phyloP scores from a whole-genome alignment of 2,329 filamentous ascomycete genomes.

The Penicillium occitanis region DNA sequence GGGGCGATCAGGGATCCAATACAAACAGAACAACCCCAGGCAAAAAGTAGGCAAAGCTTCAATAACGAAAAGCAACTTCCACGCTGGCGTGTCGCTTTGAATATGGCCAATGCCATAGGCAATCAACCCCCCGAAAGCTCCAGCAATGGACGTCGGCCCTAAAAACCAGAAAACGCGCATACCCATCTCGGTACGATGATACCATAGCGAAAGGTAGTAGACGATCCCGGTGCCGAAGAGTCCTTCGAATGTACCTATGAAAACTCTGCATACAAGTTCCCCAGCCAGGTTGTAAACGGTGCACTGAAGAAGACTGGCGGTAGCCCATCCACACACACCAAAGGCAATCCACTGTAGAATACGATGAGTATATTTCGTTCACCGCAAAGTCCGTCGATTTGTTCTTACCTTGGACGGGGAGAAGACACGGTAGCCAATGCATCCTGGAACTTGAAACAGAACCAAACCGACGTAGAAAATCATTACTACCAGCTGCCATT shows the following conservation, averaged over 20 bases:
- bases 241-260: constrained; percentile 11
- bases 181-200: constrained; percentile 16
- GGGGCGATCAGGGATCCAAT: constrained; percentile 14
- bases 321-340: constrained; percentile 15
- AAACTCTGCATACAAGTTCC: constrained; percentile 16
- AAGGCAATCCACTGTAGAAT: constrained; percentile 17
- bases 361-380: neutral
- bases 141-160: constrained; percentile 12
- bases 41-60: constrained; percentile 12
- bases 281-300: constrained; percentile 14
- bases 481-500: constrained; percentile 17
- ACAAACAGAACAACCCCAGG: constrained; percentile 12
- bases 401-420: constrained; percentile 16
- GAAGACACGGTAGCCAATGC: constrained; percentile 16
- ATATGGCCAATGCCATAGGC: constrained; percentile 15
- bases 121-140: constrained; percentile 16
- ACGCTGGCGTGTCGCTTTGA: constrained; percentile 6
- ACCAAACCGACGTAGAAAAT: constrained; percentile 19
- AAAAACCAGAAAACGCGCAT: constrained; percentile 20
- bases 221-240: constrained; percentile 17
- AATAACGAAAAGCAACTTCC: constrained; percentile 15
- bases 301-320: constrained; percentile 11
- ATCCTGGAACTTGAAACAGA: constrained; percentile 15
- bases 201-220: constrained; percentile 17
- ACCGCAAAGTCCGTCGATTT: too few species aligned